Percentiles rank a stretch among this genome's conserved stretches.
Evolutionary conservation across 495 filamentous ascomycete genomes (phyloP).

Genomic region (Baudoinia panamericana): DNA sequence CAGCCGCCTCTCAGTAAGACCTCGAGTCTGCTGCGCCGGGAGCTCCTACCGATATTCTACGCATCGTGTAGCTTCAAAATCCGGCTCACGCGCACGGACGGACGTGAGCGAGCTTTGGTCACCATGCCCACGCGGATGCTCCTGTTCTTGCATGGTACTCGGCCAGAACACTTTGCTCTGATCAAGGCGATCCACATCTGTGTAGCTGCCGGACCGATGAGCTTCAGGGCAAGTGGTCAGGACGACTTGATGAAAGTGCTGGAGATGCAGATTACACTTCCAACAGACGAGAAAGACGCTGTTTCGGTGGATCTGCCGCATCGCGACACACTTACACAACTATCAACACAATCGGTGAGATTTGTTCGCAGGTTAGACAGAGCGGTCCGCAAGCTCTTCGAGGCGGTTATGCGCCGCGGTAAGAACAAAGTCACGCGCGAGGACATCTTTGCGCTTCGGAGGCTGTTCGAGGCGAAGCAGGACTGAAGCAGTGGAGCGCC

Average conservation of each 20-base stretch:
- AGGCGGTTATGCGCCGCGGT: background rate
- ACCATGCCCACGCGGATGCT: background rate
- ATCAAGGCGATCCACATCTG: background rate
- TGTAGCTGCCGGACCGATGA: too few species aligned
- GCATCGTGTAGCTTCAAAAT: background rate
- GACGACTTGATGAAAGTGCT: background rate
- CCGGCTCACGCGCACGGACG: background rate
- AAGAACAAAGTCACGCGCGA: background rate
- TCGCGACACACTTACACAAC: background rate
- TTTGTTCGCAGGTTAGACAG: too few species aligned
- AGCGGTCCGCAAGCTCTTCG: background rate
- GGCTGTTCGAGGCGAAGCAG: background rate
- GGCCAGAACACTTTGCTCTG: background rate
- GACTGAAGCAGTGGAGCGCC: background rate
- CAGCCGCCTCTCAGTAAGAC: slow-evolving; percentile 7
- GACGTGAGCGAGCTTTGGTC: background rate
- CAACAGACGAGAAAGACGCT: background rate
- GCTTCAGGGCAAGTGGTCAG: too few species aligned
- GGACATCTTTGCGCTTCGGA: background rate
- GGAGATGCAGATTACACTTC: background rate
- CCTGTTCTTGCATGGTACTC: slow-evolving; percentile 1
- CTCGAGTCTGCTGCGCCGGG: slow-evolving; percentile 1
- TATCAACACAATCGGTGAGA: too few species aligned
- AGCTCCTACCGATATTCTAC: slow-evolving; percentile 10
- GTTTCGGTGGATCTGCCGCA: background rate